Evolutionary conservation across 345 rosid species (phyloP), one percentile per base, ranked within the genome.

Genomic region (Syzygium aromaticum): DNA sequence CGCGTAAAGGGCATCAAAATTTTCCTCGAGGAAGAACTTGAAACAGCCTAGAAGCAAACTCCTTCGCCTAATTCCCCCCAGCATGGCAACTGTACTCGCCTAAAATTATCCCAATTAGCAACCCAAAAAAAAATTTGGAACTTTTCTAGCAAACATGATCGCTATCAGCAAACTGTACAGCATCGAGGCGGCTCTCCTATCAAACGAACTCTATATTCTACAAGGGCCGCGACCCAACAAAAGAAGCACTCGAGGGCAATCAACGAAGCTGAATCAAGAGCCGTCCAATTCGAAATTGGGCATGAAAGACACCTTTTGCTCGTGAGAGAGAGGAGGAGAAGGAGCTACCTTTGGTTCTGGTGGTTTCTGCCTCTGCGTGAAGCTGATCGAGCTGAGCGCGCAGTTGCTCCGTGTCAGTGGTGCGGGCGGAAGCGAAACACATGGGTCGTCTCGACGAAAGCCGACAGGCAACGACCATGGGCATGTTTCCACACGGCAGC

Each of bases 371-470:
- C 91, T 97, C 99, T 9, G 93, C 89, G 89, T 92, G 97, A 43
- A 96, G 98, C 82, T 88, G 94, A 90, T 96, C 96, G 83, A 97
- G 96, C 86, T 94, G 95, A 80, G 92, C 77, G 23, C 98, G 95
- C 51, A 95, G 95, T 87, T 90, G 94, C 40, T 93, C 95, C 3
- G 96, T 88, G 63, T 88, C 92, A 86, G 84, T 49, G 49, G 82
- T 6, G 82, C 27, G 85, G 30, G 78, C 30, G 73, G 91, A 87
- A 63, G 93, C 90, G 33, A 87, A 92, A 88, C 95, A 95, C 23
- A 84, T 87, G 3, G 88, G 89, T 51, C 87, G 89, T 51, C 87
- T 86, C 88, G 80, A 23, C 6, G 83, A 84, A 73, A 52, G 89
- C 89, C 89, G 89, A 78, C 86, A 28, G 86, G 88, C 54, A 16